Conservation (phyloP, 129 eudicot genomes). For the Flaveria ramosissima region DNA sequence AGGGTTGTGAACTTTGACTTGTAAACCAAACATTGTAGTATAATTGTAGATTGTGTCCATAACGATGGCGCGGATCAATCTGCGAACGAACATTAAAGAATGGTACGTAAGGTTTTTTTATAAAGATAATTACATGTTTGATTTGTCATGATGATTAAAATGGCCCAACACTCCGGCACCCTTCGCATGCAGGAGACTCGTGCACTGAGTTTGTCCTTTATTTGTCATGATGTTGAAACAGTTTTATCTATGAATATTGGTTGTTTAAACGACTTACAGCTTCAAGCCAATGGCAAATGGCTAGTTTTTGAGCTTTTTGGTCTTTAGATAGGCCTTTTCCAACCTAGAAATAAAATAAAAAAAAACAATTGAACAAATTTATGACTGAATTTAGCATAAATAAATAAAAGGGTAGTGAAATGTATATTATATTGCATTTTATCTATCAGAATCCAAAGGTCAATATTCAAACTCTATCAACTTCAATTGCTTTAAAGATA, state of each 20-base stretch:
- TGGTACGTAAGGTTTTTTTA: background rate
- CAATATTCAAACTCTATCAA: conserved; percentile 37
- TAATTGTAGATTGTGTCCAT: conserved; percentile 72
- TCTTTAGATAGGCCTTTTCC: conserved; percentile 83
- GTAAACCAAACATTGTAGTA: conserved; percentile 67
- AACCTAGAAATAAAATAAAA: conserved; percentile 46
- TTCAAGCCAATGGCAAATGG: conserved; percentile 91
- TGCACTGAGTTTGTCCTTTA: too few species aligned
- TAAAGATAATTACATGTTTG: background rate
- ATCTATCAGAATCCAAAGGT: conserved; percentile 20
- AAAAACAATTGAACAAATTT: background rate
- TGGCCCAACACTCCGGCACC: too few species aligned
- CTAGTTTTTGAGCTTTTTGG: conserved; percentile 74
- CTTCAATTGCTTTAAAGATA: conserved; percentile 19
- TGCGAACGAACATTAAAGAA: conserved; percentile 8
- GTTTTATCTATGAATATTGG: background rate
- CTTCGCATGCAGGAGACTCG: too few species aligned
- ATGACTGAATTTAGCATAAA: conserved; percentile 5
- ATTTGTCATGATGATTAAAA: too few species aligned
- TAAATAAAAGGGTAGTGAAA: conserved; percentile 14
- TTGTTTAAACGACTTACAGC: conserved; percentile 57
- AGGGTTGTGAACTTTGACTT: conserved; percentile 72
- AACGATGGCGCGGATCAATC: conserved; percentile 89
- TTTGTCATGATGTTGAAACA: background rate
- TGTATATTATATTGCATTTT: background rate